phyloP scores from a whole-genome alignment of 345 rosid species.

The Triadica sebifera region DNA sequence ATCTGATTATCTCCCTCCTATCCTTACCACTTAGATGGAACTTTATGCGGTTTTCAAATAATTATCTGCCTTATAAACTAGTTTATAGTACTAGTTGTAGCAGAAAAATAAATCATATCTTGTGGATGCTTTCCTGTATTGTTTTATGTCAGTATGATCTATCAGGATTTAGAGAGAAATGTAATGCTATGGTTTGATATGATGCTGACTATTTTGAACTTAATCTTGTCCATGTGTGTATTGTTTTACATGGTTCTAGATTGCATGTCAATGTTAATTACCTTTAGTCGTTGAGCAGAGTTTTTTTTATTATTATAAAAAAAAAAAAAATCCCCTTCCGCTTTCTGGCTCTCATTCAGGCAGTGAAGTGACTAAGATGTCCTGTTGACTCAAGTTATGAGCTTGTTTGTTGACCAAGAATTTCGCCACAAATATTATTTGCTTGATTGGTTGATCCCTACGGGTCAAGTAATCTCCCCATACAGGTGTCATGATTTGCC shows the following conservation, averaged over 20 bases:
- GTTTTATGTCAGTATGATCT: slow-evolving; percentile 13
- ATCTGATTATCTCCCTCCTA: slow-evolving; percentile 93
- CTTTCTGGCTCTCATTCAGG: background rate
- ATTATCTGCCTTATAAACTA: slow-evolving; percentile 1
- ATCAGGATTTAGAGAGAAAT: slow-evolving; percentile 21
- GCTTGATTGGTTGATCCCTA: too few species aligned
- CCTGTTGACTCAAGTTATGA: background rate
- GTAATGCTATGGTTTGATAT: slow-evolving; percentile 16
- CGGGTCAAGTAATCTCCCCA: too few species aligned
- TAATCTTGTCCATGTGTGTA: background rate
- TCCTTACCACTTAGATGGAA: slow-evolving; percentile 66
- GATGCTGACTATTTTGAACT: slow-evolving; percentile 12
- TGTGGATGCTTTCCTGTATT: background rate
- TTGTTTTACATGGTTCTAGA: background rate
- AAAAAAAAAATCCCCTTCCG: too few species aligned
- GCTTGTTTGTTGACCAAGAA: too few species aligned
- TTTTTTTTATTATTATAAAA: too few species aligned
- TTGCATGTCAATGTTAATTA: background rate
- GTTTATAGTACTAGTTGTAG: slow-evolving; percentile 8
- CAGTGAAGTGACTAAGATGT: background rate
- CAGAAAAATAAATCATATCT: slow-evolving; percentile 16
- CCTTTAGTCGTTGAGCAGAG: background rate
- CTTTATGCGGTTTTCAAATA: background rate
- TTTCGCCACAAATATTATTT: background rate
- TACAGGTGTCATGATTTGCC: too few species aligned